Conservation (phyloP, 345 rosid genomes). For the Pistacia integerrima region DNA sequence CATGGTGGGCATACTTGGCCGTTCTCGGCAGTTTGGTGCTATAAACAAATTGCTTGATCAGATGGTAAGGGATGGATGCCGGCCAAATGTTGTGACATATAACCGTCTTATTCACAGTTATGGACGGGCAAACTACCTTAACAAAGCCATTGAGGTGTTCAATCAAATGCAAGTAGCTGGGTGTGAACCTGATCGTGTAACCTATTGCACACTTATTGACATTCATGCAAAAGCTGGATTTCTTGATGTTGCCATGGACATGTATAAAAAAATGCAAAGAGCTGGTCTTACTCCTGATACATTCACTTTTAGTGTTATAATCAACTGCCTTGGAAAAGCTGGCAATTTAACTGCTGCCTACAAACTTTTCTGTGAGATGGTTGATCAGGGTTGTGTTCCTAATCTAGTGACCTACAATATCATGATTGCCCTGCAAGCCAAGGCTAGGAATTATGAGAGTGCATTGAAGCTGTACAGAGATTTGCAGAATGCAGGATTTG, state of each 20-base stretch:
- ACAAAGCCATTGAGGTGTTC: constrained; percentile 72
- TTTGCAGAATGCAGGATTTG: constrained; percentile 79
- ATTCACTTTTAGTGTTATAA: constrained; percentile 89
- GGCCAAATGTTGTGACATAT: constrained; percentile 86
- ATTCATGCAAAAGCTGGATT: constrained; percentile 95
- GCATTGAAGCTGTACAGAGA: constrained; percentile 79
- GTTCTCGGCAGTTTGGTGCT: constrained; percentile 68
- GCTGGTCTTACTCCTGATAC: constrained; percentile 92
- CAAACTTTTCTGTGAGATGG: constrained; percentile 80
- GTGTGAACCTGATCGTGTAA: constrained; percentile 87
- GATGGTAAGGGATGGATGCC: constrained; percentile 83
- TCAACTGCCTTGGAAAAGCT: constrained; percentile 96
- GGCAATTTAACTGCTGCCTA: constrained; percentile 83
- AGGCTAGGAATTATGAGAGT: constrained; percentile 79
- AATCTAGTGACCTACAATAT: constrained; percentile 84
- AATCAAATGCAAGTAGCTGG: constrained; percentile 74
- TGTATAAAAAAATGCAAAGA: constrained; percentile 78
- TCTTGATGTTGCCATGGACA: constrained; percentile 85
- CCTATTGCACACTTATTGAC: constrained; percentile 89
- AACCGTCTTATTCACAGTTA: constrained; percentile 92
- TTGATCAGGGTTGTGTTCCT: constrained; percentile 82
- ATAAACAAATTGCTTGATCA: constrained; percentile 74
- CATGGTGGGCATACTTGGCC: constrained; percentile 93
- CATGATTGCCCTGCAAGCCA: constrained; percentile 90
- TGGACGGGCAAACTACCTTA: constrained; percentile 88